Percentiles rank a stretch among this genome's conserved stretches.
These are phyloP conservation scores for Nakaseomyces uthaithaninus DNA, from an alignment of 1,139 yeast species.

Conservation along the genomic window DNA sequence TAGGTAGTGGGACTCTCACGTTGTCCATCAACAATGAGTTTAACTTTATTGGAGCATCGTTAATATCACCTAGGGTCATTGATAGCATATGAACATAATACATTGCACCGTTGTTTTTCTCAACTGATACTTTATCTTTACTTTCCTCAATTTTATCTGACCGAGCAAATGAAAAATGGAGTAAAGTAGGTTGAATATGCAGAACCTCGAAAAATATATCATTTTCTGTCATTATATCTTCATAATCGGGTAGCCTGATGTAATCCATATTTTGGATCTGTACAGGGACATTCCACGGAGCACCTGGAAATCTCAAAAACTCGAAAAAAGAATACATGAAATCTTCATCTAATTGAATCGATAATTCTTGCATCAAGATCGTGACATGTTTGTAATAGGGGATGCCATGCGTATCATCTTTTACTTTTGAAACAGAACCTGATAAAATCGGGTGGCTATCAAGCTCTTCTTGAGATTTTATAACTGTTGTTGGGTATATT, in stretches of 20 bases:
- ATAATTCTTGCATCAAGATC: constrained; percentile 76
- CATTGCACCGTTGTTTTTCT: constrained; percentile 57
- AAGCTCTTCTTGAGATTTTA: constrained; percentile 77
- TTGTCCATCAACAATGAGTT: constrained; percentile 86
- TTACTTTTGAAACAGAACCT: constrained; percentile 72
- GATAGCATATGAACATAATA: constrained; percentile 79
- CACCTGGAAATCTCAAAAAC: constrained; percentile 65
- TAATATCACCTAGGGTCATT: constrained; percentile 95
- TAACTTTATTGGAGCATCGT: constrained; percentile 89
- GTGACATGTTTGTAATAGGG: constrained; percentile 88
- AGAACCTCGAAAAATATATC: constrained; percentile 89
- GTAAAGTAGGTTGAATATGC: constrained; percentile 84
- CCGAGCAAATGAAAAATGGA: constrained; percentile 84
- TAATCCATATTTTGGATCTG: constrained; percentile 35
- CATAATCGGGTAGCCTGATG: constrained; percentile 63
- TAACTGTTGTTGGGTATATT: constrained; percentile 85
- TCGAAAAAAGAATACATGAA: constrained; percentile 77
- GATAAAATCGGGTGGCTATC: constrained; percentile 86
- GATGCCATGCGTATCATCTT: constrained; percentile 87
- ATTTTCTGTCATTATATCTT: constrained; percentile 46
- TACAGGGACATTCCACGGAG: constrained; percentile 49
- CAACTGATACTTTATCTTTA: constrained; percentile 42
- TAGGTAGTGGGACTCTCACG: constrained; percentile 75
- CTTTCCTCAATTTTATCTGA: constrained; percentile 68
- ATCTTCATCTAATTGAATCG: constrained; percentile 90